These are phyloP conservation scores for Pichiaceae sp. DNA, from an alignment of 1,139 yeast species.

Conservation along the genomic window DNA sequence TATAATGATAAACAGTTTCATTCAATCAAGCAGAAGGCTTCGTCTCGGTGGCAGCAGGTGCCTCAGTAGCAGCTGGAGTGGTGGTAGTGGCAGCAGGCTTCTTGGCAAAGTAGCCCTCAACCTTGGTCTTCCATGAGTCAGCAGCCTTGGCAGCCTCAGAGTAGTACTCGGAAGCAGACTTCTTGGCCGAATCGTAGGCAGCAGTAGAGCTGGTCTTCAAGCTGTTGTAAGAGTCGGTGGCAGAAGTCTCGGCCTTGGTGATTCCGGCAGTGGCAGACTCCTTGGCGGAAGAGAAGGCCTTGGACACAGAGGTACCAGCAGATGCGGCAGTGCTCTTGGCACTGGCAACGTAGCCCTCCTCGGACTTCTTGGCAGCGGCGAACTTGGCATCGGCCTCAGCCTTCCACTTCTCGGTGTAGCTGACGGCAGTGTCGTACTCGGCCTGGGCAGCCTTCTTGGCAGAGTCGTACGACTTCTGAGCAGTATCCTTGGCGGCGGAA, in stretches of 20 bases:
- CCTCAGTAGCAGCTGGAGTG: not conserved
- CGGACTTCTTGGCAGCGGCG: not conserved
- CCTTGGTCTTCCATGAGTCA: not conserved
- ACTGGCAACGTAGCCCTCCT: not conserved
- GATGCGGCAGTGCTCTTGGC: not conserved
- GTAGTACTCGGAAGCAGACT: not conserved
- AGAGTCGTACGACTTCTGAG: not conserved
- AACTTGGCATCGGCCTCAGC: not conserved
- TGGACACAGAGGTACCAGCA: not conserved
- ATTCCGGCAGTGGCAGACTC: not conserved
- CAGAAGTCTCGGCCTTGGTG: not conserved
- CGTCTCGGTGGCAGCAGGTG: not conserved
- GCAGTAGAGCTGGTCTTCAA: not conserved
- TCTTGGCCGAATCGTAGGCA: not conserved
- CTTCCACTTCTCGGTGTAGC: not conserved
- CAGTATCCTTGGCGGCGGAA: not conserved
- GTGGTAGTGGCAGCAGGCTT: not conserved
- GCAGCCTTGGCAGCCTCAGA: not conserved
- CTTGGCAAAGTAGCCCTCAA: not conserved
- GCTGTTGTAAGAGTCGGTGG: not conserved
- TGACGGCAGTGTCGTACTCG: not conserved
- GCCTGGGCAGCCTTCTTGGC: constrained; percentile 1
- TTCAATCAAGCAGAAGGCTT: not conserved
- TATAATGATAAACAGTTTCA: not conserved
- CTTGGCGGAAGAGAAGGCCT: not conserved